These are phyloP conservation scores for Mollisia scopiformis DNA, from an alignment of 2,329 filamentous ascomycete species.

Conservation along the genomic window DNA sequence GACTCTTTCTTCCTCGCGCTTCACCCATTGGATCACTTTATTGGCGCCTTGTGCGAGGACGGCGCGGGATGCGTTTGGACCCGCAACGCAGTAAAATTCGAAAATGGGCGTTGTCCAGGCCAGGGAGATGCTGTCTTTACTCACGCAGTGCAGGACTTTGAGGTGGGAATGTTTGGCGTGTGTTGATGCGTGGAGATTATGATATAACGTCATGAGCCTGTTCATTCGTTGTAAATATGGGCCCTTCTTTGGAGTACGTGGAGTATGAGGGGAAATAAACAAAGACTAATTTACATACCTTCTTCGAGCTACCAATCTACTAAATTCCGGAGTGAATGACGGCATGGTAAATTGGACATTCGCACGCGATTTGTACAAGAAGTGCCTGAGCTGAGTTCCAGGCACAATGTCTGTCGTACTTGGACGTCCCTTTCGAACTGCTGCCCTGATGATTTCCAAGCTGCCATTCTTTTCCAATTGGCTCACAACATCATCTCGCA, in stretches of 20 bases:
- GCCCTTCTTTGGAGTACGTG: not conserved
- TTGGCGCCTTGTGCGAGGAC: constrained; percentile 85
- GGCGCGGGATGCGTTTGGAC: constrained; percentile 65
- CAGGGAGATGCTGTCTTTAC: constrained; percentile 75
- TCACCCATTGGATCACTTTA: constrained; percentile 88
- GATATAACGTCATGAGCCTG: constrained; percentile 81
- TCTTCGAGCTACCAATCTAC: constrained; percentile 60
- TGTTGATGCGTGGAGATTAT: constrained; percentile 80
- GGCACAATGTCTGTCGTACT: constrained; percentile 76
- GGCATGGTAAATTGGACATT: constrained; percentile 98
- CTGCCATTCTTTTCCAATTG: constrained; percentile 78
- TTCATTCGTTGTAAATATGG: not conserved
- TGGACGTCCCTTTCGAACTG: constrained; percentile 73
- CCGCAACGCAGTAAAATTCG: constrained; percentile 94
- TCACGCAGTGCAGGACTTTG: constrained; percentile 82
- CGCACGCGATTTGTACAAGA: constrained; percentile 90
- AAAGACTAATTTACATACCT: constrained; percentile 45
- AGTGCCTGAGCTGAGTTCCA: constrained; percentile 82
- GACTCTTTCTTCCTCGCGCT: constrained; percentile 86
- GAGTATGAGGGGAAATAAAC: not conserved
- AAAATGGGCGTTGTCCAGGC: constrained; percentile 92
- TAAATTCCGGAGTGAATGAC: constrained; percentile 72
- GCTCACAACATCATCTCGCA: constrained; percentile 63
- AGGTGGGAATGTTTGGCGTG: constrained; percentile 83
- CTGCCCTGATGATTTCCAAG: constrained; percentile 73